Conservation (phyloP, 257 asterid species). For the Gentiana macrophylla region DNA sequence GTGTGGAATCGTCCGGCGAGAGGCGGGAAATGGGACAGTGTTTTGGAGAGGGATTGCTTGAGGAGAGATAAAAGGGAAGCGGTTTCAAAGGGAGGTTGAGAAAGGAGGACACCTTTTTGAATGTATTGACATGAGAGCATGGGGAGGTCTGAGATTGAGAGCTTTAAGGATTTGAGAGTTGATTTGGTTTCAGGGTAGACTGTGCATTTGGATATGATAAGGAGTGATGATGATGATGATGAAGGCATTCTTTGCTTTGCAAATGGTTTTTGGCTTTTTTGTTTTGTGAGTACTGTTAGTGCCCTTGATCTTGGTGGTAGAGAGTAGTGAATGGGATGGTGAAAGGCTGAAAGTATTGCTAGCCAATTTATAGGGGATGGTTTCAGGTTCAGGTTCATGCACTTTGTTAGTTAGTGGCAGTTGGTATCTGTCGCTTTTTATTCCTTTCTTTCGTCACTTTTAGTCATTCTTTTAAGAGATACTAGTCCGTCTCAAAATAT, state of each 20-base stretch:
- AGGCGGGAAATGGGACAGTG: slow-evolving; percentile 67
- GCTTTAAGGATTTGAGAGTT: slow-evolving; percentile 38
- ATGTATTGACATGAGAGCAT: slow-evolving; percentile 96
- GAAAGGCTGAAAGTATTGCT: not conserved
- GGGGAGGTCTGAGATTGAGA: slow-evolving; percentile 93
- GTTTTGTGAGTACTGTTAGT: not conserved
- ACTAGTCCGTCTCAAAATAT: no score
- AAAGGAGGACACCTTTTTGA: slow-evolving; percentile 76
- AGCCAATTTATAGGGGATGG: slow-evolving; percentile 8
- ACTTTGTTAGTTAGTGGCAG: slow-evolving; percentile 10
- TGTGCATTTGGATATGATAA: slow-evolving; percentile 50
- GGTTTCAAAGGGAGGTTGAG: slow-evolving; percentile 35
- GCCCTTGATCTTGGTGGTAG: not conserved
- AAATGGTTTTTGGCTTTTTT: not conserved
- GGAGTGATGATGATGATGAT: slow-evolving; percentile 50
- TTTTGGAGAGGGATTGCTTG: slow-evolving; percentile 53
- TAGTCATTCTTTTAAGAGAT: not conserved
- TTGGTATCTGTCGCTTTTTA: not conserved
- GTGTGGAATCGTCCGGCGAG: slow-evolving; percentile 87
- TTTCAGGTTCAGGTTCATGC: slow-evolving; percentile 11
- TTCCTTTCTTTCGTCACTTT: not conserved
- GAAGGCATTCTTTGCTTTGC: slow-evolving; percentile 43
- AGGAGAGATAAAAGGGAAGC: slow-evolving; percentile 44
- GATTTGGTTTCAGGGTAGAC: slow-evolving; percentile 48
- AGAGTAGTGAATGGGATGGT: not conserved